Evolutionary conservation across 345 rosid genomes (phyloP).

Genomic region (Lepidium aucheri): DNA sequence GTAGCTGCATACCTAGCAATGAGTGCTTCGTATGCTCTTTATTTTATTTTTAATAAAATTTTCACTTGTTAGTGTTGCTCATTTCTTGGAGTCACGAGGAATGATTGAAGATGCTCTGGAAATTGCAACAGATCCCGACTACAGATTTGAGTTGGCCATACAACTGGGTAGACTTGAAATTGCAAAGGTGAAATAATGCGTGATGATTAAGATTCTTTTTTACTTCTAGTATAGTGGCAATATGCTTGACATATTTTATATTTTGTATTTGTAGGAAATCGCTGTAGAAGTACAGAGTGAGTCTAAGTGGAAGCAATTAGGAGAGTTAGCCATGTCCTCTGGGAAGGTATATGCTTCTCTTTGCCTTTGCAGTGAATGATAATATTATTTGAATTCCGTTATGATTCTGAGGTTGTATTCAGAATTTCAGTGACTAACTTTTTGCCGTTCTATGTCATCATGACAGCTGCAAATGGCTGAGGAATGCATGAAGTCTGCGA

Average conservation of each 20-base stretch:
- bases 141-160: slow-evolving; percentile 90
- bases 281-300: slow-evolving; percentile 78
- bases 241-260: background rate
- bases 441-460: slow-evolving; percentile 8
- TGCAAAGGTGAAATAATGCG: slow-evolving; percentile 57
- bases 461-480: slow-evolving; percentile 97
- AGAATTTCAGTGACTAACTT: background rate
- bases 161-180: slow-evolving; percentile 89
- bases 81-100: slow-evolving; percentile 93
- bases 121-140: slow-evolving; percentile 96
- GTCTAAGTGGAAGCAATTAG: slow-evolving; percentile 97
- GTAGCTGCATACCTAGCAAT: background rate
- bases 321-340: slow-evolving; percentile 91
- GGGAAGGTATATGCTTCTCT: slow-evolving; percentile 58
- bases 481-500: slow-evolving; percentile 87
- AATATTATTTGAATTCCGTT: background rate
- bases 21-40: background rate
- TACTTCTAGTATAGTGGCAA: background rate
- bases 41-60: background rate
- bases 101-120: slow-evolving; percentile 95
- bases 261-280: slow-evolving; percentile 52
- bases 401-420: background rate
- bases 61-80: slow-evolving; percentile 73
- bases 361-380: background rate
- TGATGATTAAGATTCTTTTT: background rate